Percentiles rank a stretch among this genome's conserved stretches.
phyloP scores from a whole-genome alignment of 345 rosid genomes.

The Eutrema japonicum region DNA sequence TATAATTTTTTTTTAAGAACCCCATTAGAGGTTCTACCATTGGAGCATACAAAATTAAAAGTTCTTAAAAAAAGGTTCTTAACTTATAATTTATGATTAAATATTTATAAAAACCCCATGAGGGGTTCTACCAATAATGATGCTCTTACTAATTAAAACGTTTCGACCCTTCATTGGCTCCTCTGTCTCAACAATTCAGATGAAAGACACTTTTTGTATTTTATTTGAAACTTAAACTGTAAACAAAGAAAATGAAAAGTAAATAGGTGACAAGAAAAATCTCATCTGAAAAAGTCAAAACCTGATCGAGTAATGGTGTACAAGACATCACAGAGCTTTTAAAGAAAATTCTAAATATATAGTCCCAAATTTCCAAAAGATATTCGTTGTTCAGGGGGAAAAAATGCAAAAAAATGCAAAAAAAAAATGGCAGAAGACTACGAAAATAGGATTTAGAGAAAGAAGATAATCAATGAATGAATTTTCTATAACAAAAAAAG shows the following conservation, averaged over 20 bases:
- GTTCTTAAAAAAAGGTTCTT: no score
- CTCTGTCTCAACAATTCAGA: not conserved
- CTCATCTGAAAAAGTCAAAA: not conserved
- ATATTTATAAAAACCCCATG: no score
- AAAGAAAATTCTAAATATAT: no score
- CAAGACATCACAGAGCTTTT: not conserved
- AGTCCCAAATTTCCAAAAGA: not conserved
- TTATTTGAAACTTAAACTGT: not conserved
- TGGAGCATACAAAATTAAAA: no score
- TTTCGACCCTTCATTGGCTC: slow-evolving; percentile 30
- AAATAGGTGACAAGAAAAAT: slow-evolving; percentile 16
- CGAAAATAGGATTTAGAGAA: not conserved
- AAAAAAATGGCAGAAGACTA: not conserved
- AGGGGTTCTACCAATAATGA: no score
- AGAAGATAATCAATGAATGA: no score
- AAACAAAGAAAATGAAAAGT: slow-evolving; percentile 1
- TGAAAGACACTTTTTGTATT: slow-evolving; percentile 11
- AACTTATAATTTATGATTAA: no score
- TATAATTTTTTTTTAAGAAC: no score
- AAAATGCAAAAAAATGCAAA: no score
- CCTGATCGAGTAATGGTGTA: slow-evolving; percentile 22
- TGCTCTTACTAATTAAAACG: slow-evolving; percentile 16
- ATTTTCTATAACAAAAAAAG: no score
- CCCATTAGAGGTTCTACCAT: no score
- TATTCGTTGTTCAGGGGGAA: not conserved